These are phyloP conservation scores for Dothistroma pini DNA, from an alignment of 2,329 filamentous ascomycete genomes.

Conservation along the genomic window DNA sequence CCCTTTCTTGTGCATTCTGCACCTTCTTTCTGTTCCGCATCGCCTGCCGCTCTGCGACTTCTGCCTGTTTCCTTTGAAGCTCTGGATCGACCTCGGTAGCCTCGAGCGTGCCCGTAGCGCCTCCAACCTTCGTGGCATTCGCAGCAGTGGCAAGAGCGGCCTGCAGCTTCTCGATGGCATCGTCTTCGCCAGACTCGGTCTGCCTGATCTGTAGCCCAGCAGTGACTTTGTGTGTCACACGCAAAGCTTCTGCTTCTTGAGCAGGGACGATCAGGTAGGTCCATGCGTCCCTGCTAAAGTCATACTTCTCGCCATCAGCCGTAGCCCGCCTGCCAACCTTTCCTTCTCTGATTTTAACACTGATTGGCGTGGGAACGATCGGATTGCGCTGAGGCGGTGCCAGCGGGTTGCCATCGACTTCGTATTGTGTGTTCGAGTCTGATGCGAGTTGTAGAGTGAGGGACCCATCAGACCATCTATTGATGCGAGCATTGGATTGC, in stretches of 20 bases:
- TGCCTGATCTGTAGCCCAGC: constrained; percentile 67
- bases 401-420: constrained; percentile 66
- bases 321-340: constrained; percentile 33
- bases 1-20: constrained; percentile 64
- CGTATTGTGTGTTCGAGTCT: constrained; percentile 65
- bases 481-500: constrained; percentile 70
- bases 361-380: constrained; percentile 47
- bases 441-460: constrained; percentile 71
- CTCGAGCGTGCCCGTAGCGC: constrained; percentile 60
- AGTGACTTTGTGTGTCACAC: constrained; percentile 72
- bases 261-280: constrained; percentile 73
- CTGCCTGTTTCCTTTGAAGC: constrained; percentile 68
- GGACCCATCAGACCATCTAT: constrained; percentile 76
- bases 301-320: constrained; percentile 52
- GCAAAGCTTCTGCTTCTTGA: constrained; percentile 62
- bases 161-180: constrained; percentile 65
- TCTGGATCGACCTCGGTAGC: constrained; percentile 71
- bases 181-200: constrained; percentile 65
- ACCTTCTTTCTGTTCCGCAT: constrained; percentile 56
- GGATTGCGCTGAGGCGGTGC: constrained; percentile 56
- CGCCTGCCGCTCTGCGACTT: constrained; percentile 70
- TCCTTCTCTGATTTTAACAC: constrained; percentile 28
- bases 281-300: constrained; percentile 66
- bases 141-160: constrained; percentile 63
- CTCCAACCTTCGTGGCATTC: constrained; percentile 50